Percentiles rank a stretch among this genome's conserved stretches.
These are phyloP conservation scores for Zoysia matrella DNA, from an alignment of 202 grass and related monocot species.

Conservation along the genomic window DNA sequence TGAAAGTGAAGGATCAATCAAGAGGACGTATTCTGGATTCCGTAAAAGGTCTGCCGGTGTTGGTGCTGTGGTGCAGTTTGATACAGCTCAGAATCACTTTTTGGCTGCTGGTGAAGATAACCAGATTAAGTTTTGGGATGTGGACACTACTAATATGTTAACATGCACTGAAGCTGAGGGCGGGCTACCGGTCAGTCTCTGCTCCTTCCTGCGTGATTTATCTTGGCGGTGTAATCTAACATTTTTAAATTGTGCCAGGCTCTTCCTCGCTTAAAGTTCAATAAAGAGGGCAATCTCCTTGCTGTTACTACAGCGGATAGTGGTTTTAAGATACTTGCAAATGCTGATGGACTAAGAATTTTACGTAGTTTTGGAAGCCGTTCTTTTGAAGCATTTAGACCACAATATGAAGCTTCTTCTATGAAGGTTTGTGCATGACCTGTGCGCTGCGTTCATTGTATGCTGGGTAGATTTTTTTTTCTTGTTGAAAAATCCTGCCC, in stretches of 20 bases:
- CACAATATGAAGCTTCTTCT: slow-evolving; percentile 78
- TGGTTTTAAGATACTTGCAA: slow-evolving; percentile 93
- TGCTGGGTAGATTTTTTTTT: slow-evolving; percentile 22
- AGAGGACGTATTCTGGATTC: slow-evolving; percentile 82
- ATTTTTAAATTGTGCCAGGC: slow-evolving; percentile 53
- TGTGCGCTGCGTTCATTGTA: slow-evolving; percentile 28
- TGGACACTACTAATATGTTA: slow-evolving; percentile 84
- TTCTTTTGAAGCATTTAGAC: slow-evolving; percentile 76
- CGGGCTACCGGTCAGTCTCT: slow-evolving; percentile 76
- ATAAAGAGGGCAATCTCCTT: slow-evolving; percentile 97
- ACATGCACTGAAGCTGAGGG: slow-evolving; percentile 76
- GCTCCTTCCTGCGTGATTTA: slow-evolving; percentile 20
- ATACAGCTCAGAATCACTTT: slow-evolving; percentile 95
- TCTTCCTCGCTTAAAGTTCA: slow-evolving; percentile 92
- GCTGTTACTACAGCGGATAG: slow-evolving; percentile 85
- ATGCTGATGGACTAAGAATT: slow-evolving; percentile 71
- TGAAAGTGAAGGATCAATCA: slow-evolving; percentile 98
- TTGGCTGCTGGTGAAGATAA: slow-evolving; percentile 96
- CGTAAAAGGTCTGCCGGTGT: slow-evolving; percentile 72
- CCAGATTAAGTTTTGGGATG: slow-evolving; percentile 95
- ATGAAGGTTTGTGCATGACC: slow-evolving; percentile 65
- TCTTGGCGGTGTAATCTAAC: slow-evolving; percentile 31
- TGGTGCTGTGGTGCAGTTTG: slow-evolving; percentile 83
- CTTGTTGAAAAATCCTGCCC: slow-evolving; percentile 16
- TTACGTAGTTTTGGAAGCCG: slow-evolving; percentile 60